Conservation (phyloP, 371 early-diverging fungal genomes). For the Mortierella sp. region DNA sequence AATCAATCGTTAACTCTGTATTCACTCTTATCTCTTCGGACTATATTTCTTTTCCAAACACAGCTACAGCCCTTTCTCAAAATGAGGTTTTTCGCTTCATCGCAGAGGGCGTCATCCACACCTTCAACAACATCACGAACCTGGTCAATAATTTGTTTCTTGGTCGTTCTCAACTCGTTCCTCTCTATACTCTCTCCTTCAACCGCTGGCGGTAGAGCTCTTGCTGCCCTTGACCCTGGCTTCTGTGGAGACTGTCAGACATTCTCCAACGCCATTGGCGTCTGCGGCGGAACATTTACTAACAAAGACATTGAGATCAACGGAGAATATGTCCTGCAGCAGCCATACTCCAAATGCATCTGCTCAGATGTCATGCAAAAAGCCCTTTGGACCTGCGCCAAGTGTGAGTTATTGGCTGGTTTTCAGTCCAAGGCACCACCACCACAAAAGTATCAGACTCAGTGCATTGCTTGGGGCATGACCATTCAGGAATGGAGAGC, state of each 20-base stretch:
- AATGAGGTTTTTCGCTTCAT: not conserved
- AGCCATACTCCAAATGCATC: constrained; percentile 29
- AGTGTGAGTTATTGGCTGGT: constrained; percentile 34
- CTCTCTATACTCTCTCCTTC: constrained; percentile 29
- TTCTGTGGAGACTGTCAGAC: constrained; percentile 56
- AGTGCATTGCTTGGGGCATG: constrained; percentile 37
- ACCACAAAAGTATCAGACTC: constrained; percentile 36
- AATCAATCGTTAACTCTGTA: not conserved
- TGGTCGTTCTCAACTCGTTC: constrained; percentile 24
- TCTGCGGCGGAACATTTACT: constrained; percentile 40
- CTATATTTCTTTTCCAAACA: too few relatives aligned
- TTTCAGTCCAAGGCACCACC: constrained; percentile 25
- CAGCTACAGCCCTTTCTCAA: not conserved
- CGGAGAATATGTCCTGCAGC: constrained; percentile 31
- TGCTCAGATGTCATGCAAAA: constrained; percentile 37
- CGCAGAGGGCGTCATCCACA: not conserved
- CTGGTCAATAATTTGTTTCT: constrained; percentile 25
- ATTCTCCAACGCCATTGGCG: constrained; percentile 33
- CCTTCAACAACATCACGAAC: constrained; percentile 1
- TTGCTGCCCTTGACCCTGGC: constrained; percentile 25
- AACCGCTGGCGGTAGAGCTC: constrained; percentile 21
- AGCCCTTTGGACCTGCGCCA: constrained; percentile 47
- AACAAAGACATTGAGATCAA: constrained; percentile 27
- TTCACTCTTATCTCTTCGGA: not conserved
- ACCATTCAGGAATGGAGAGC: constrained; percentile 9